Base-by-base conservation (phyloP, 257 asterid genomes). In the Forsythia suspensa region DNA sequence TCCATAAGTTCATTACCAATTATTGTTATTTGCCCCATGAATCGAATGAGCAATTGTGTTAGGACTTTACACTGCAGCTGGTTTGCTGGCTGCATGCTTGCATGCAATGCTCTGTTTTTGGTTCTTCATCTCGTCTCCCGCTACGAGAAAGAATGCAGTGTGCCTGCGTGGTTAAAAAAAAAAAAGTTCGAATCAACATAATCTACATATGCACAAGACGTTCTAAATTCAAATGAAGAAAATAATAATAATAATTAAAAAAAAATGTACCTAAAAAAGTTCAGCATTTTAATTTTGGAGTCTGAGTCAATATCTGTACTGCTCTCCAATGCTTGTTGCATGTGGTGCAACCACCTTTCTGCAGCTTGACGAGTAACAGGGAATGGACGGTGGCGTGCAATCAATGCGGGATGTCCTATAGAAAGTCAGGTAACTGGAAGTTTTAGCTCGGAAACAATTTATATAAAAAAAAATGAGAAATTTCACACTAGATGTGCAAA, bases 381-480 rank as follows among this genome's bases (percentile, higher is more conserved):
- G 77, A 95, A 95, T 34, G 97, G 99, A 37, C 97, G 94, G 84
- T 95, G 99, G 13, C 99, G 98, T 20, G 88, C 99, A 85, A 95
- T 95, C 89, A 95, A 73, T 61, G 99, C 98, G 15, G 98, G 98
- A 85, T 92, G 99, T 77, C 99, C 99, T 95, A 86, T 84, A 79
- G 37, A 82, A 67, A 59, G 70, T 24, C 39, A 0, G 18, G 42
- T 66, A 40, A 18, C n/a, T 63, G 42, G 16, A 52, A 5, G 80
- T 52, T 59, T 81, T 81, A 72, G 55, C 59, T 20, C 21, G 15
- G 10, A 46, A 40, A 63, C 11, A 36, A 16, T 24, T 4, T 71
- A 6, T 9, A 52, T n/a, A n/a, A 4, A 48, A 40, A 12, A 39
- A 21, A 41, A 3, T 52, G 34, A 29, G 34, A 29, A 20, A 16